Percentiles rank a stretch among this genome's conserved stretches.
Evolutionary conservation across 768 basidiomycete genomes (phyloP).

Genomic region (Tylopilus vinaceipallidus): DNA sequence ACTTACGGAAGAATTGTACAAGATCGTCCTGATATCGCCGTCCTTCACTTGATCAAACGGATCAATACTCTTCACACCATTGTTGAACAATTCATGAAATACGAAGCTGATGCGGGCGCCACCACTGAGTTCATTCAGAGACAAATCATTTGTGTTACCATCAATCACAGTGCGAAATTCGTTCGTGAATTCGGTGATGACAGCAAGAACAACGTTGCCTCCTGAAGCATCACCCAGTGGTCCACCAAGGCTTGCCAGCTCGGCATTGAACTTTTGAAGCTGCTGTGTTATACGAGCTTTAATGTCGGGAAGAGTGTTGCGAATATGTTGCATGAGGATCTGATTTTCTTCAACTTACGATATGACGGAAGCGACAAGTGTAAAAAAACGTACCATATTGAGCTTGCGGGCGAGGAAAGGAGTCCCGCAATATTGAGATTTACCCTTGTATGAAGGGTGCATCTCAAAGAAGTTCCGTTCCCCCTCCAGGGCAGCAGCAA

Average conservation of each 20-base stretch:
- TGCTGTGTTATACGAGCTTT: conserved; percentile 93
- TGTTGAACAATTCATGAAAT: conserved; percentile 98
- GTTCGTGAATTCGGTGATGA: conserved; percentile 96
- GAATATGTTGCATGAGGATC: conserved; percentile 99
- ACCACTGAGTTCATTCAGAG: conserved; percentile 94
- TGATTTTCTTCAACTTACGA: conserved; percentile 28
- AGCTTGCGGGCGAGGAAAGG: conserved; percentile 94
- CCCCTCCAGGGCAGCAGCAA: conserved; percentile 79
- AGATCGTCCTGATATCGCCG: conserved; percentile 90
- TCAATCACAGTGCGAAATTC: conserved; percentile 98
- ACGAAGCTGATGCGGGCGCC: conserved; percentile 99
- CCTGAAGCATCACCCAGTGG: conserved; percentile 81
- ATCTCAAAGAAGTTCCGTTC: conserved; percentile 95
- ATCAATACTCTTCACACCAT: conserved; percentile 92
- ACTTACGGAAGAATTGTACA: conserved; percentile 96
- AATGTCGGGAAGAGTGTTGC: conserved; percentile 96
- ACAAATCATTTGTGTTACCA: conserved; percentile 94
- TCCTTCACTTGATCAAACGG: conserved; percentile 99
- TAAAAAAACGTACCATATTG: conserved; percentile 76
- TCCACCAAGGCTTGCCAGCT: conserved; percentile 84
- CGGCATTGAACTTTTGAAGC: conserved; percentile 82
- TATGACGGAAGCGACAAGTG: not conserved
- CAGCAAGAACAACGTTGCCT: conserved; percentile 90
- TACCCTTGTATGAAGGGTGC: conserved; percentile 89
- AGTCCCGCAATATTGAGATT: conserved; percentile 95